phyloP scores from a whole-genome alignment of 2,329 filamentous ascomycete genomes.

The Lasiodiplodia citricola region DNA sequence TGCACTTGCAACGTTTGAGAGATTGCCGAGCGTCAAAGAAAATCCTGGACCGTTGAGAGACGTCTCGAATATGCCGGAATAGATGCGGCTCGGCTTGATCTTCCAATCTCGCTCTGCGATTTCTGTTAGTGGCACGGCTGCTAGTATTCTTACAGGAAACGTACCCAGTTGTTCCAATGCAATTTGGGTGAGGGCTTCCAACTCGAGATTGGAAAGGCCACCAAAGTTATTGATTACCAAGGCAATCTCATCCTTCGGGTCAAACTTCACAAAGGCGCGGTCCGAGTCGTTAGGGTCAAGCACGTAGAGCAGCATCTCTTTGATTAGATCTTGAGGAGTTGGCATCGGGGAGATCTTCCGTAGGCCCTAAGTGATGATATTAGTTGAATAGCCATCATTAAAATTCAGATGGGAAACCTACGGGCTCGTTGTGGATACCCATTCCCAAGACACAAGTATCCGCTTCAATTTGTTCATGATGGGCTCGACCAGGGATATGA shows the following conservation, averaged over 20 bases:
- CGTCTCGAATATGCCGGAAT: slow-evolving; percentile 73
- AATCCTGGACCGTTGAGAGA: slow-evolving; percentile 75
- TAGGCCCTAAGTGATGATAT: slow-evolving; percentile 42
- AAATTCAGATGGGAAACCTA: slow-evolving; percentile 30
- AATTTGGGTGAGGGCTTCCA: slow-evolving; percentile 54
- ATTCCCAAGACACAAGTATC: slow-evolving; percentile 50
- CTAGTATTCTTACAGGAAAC: not conserved
- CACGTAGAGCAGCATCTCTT: slow-evolving; percentile 55
- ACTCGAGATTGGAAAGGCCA: slow-evolving; percentile 54
- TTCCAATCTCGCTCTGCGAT: slow-evolving; percentile 55
- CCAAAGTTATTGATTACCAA: slow-evolving; percentile 58
- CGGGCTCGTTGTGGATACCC: slow-evolving; percentile 60
- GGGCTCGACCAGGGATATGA: slow-evolving; percentile 57
- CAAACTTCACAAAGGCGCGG: slow-evolving; percentile 56
- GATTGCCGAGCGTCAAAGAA: slow-evolving; percentile 60
- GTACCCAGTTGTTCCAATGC: slow-evolving; percentile 44
- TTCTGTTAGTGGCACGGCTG: not conserved
- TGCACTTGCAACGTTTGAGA: slow-evolving; percentile 52
- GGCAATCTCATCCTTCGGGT: slow-evolving; percentile 50
- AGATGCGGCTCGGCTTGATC: slow-evolving; percentile 65
- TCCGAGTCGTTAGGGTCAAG: slow-evolving; percentile 55
- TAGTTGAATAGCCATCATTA: not conserved
- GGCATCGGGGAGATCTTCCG: slow-evolving; percentile 55
- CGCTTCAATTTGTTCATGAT: slow-evolving; percentile 54
- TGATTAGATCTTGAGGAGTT: slow-evolving; percentile 54